Evolutionary conservation across 805 yeast species (phyloP).

Genomic region (Saccharomycopsis sp.): DNA sequence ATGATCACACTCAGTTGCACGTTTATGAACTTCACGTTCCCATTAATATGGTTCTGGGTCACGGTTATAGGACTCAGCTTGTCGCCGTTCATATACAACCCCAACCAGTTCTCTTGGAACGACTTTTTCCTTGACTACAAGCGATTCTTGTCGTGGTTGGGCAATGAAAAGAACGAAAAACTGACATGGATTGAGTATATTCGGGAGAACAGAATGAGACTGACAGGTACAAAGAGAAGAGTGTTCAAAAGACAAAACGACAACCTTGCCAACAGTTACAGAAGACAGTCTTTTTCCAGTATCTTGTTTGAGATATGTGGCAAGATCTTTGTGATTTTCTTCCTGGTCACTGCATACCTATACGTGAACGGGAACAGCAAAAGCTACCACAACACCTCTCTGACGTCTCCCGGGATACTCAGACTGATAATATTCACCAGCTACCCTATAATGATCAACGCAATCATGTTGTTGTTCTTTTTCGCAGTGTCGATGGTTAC

Average conservation of each 20-base stretch:
- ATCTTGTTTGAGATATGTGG: not conserved
- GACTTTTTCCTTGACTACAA: constrained; percentile 59
- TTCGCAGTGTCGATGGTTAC: constrained; percentile 36
- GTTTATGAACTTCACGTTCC: constrained; percentile 53
- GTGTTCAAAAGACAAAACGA: constrained; percentile 33
- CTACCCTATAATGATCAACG: constrained; percentile 1
- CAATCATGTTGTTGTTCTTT: constrained; percentile 23
- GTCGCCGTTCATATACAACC: constrained; percentile 59
- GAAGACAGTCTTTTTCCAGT: constrained; percentile 39
- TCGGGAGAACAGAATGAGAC: constrained; percentile 44
- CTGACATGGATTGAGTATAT: constrained; percentile 43
- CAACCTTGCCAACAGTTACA: constrained; percentile 36
- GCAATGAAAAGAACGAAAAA: constrained; percentile 36
- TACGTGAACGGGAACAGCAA: not conserved
- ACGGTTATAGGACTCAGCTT: constrained; percentile 47
- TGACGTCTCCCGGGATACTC: not conserved
- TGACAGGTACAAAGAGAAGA: constrained; percentile 50
- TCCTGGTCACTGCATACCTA: not conserved
- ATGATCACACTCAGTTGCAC: constrained; percentile 51
- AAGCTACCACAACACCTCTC: not conserved
- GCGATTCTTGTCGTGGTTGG: constrained; percentile 39
- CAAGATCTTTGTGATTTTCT: not conserved
- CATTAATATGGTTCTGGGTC: constrained; percentile 57
- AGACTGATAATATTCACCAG: not conserved
- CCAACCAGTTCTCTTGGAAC: constrained; percentile 57